phyloP scores from a whole-genome alignment of 192 early-diverging fungal genomes.

The Borealophlyctis nickersoniae region DNA sequence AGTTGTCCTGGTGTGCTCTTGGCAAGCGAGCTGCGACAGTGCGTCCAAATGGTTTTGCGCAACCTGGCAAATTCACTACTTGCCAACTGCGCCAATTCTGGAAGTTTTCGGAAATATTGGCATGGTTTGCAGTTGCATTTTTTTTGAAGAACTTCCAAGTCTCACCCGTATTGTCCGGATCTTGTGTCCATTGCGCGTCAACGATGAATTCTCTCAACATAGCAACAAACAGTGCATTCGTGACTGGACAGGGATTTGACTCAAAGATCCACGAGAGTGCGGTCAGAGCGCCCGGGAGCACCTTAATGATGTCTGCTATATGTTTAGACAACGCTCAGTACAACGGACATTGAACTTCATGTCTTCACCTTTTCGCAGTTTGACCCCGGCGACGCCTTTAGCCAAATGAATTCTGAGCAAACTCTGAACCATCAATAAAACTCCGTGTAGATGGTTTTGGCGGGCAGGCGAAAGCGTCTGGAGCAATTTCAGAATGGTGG shows the following conservation, averaged over 20 bases:
- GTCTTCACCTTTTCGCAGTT: slow-evolving; percentile 45
- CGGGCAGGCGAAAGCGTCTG: slow-evolving; percentile 34
- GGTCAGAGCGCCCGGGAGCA: slow-evolving; percentile 14
- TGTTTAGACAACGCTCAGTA: background rate
- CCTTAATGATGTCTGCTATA: slow-evolving; percentile 1
- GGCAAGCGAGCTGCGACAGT: slow-evolving; percentile 7
- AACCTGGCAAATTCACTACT: slow-evolving; percentile 27
- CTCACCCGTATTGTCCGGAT: slow-evolving; percentile 33
- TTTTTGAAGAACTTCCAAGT: no score
- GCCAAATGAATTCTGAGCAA: slow-evolving; percentile 65
- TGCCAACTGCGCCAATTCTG: slow-evolving; percentile 17
- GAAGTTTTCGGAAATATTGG: no score
- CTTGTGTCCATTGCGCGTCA: slow-evolving; percentile 6
- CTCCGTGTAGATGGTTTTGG: slow-evolving; percentile 76
- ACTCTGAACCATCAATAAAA: slow-evolving; percentile 68
- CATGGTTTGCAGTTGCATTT: no score
- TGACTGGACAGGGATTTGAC: slow-evolving; percentile 45
- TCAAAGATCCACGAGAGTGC: slow-evolving; percentile 18
- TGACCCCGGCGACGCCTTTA: slow-evolving; percentile 33
- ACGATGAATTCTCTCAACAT: slow-evolving; percentile 50
- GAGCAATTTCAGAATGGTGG: slow-evolving; percentile 49
- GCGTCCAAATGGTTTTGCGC: slow-evolving; percentile 34
- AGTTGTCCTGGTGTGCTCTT: background rate
- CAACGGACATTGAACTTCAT: background rate
- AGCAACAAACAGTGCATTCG: slow-evolving; percentile 47